These are phyloP conservation scores for Cymodocea nodosa DNA, from an alignment of 116 monocot genomes.

Conservation along the genomic window DNA sequence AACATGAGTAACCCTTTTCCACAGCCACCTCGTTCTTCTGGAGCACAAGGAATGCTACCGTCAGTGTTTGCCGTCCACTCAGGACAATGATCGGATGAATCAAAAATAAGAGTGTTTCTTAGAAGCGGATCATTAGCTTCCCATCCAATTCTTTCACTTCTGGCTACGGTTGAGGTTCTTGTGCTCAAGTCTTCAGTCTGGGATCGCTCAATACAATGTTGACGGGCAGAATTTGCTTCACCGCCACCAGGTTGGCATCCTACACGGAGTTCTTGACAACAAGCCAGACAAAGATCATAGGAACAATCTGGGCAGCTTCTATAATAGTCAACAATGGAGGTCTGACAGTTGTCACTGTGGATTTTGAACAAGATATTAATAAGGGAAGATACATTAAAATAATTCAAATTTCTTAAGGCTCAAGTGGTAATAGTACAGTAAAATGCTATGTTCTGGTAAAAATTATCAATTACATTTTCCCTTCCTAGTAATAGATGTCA, in stretches of 20 bases:
- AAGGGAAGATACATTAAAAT: neutral
- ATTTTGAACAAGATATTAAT: neutral
- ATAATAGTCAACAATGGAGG: constrained; percentile 26
- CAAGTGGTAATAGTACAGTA: too few species aligned
- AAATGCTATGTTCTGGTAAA: too few species aligned
- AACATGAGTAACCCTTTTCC: constrained; percentile 17
- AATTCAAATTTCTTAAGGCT: too few species aligned
- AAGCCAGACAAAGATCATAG: constrained; percentile 28
- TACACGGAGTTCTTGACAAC: constrained; percentile 23
- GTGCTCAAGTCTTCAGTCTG: neutral
- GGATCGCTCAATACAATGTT: constrained; percentile 3
- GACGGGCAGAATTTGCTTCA: constrained; percentile 13
- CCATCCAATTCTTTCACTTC: constrained; percentile 12
- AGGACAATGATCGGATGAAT: constrained; percentile 7
- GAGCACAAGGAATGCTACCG: constrained; percentile 28
- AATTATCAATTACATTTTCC: too few species aligned
- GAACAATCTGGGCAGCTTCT: constrained; percentile 25
- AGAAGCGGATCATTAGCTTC: constrained; percentile 9
- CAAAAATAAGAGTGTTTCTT: neutral
- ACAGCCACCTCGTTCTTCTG: constrained; percentile 29
- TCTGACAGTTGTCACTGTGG: constrained; percentile 24
- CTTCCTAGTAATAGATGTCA: too few species aligned
- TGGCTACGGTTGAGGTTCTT: neutral
- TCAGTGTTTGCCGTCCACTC: constrained; percentile 21
- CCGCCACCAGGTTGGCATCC: constrained; percentile 20